A percentile compares a stretch with the other conserved stretches of the same genome.
These are phyloP conservation scores for Colletotrichum sidae DNA, from an alignment of 2,329 filamentous ascomycete species.

Conservation along the genomic window DNA sequence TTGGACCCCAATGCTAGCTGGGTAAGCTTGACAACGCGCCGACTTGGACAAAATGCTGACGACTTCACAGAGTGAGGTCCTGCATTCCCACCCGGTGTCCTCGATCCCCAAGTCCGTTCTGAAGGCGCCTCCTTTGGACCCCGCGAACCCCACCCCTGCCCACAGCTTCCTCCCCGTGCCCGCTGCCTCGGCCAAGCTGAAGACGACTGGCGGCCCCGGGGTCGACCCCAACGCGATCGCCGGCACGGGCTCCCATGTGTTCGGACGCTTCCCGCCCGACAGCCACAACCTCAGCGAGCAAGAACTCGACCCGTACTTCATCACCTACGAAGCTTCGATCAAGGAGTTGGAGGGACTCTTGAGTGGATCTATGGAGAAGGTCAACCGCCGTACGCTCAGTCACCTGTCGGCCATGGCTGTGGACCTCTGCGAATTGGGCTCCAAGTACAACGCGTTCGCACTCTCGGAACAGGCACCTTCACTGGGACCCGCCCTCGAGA, in stretches of 20 bases:
- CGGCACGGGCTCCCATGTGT: conserved; percentile 64
- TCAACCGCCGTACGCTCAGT: conserved; percentile 88
- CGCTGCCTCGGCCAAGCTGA: conserved; percentile 86
- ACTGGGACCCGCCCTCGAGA: conserved; percentile 92
- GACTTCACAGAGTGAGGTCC: conserved; percentile 81
- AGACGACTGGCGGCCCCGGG: conserved; percentile 56
- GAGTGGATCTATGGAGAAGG: conserved; percentile 95
- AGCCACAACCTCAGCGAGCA: conserved; percentile 82
- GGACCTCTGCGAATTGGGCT: conserved; percentile 92
- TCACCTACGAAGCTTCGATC: conserved; percentile 90
- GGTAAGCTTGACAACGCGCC: conserved; percentile 64
- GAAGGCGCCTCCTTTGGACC: conserved; percentile 93
- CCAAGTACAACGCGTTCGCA: conserved; percentile 97
- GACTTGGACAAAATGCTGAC: conserved; percentile 41
- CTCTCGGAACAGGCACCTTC: conserved; percentile 91
- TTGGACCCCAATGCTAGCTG: conserved; percentile 98
- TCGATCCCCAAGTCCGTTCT: conserved; percentile 94
- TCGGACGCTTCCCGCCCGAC: conserved; percentile 86
- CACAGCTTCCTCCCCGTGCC: conserved; percentile 92
- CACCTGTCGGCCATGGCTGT: conserved; percentile 86
- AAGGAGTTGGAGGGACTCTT: conserved; percentile 90
- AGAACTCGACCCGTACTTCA: conserved; percentile 95
- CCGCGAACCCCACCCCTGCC: conserved; percentile 89
- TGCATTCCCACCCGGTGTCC: conserved; percentile 89
- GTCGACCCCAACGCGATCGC: conserved; percentile 50